These are phyloP conservation scores for Pythium insidiosum DNA, from an alignment of 352 stramenopile genomes.

Conservation along the genomic window DNA sequence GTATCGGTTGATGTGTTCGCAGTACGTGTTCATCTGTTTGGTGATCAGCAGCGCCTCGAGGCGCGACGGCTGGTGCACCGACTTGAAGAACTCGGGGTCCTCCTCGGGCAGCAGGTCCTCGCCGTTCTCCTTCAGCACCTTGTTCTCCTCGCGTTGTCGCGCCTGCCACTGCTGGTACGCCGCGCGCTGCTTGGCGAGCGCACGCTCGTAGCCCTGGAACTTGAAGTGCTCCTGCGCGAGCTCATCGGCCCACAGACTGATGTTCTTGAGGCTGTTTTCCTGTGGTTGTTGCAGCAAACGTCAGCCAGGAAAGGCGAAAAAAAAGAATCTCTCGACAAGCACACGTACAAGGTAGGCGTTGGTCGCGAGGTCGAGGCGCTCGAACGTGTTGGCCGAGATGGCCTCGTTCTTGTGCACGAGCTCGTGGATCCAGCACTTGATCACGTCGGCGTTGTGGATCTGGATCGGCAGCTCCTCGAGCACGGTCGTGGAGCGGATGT, in stretches of 20 bases:
- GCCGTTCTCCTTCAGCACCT: conserved; percentile 67
- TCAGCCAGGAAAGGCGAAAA: not conserved
- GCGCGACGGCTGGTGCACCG: conserved; percentile 78
- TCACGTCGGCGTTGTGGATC: conserved; percentile 93
- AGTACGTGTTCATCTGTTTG: conserved; percentile 92
- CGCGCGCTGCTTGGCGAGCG: conserved; percentile 76
- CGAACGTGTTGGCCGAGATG: conserved; percentile 82
- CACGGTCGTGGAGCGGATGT: conserved; percentile 84
- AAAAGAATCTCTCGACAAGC: no score
- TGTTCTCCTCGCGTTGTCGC: conserved; percentile 87
- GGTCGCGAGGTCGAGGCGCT: conserved; percentile 94
- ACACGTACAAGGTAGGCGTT: conserved; percentile 84
- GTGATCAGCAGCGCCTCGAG: conserved; percentile 86
- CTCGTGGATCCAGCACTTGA: conserved; percentile 92
- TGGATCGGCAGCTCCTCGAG: conserved; percentile 96
- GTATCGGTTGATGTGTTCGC: conserved; percentile 89
- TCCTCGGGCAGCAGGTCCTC: conserved; percentile 73
- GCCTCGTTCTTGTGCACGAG: conserved; percentile 53
- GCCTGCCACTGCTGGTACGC: conserved; percentile 83
- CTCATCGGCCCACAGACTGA: conserved; percentile 96
- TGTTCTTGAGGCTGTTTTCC: conserved; percentile 98
- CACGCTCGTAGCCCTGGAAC: conserved; percentile 86
- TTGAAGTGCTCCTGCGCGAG: conserved; percentile 94
- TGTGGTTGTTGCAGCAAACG: no score
- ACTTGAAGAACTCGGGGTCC: conserved; percentile 83